Percentiles rank a stretch among this genome's conserved stretches.
Conservation (phyloP, 495 filamentous ascomycete genomes). For the Copromyces sp. region DNA sequence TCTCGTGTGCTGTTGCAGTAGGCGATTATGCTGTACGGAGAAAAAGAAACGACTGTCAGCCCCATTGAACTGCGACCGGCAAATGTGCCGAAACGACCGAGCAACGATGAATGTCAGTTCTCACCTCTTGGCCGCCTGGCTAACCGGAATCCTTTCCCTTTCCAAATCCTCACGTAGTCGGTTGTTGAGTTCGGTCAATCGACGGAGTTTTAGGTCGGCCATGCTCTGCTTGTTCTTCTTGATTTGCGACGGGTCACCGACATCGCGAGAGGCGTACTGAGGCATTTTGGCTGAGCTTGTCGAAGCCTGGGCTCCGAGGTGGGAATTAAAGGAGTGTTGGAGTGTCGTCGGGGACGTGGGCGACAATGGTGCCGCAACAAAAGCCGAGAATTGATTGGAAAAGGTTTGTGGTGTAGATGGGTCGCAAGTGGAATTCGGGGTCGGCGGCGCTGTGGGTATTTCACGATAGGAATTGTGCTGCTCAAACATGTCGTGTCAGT, state of each 20-base stretch:
- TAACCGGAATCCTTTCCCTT: conserved; percentile 86
- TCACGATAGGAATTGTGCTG: conserved; percentile 9
- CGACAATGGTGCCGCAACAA: conserved; percentile 10
- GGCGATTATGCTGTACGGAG: conserved; percentile 64
- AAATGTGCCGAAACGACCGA: neutral
- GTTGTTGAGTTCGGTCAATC: conserved; percentile 91
- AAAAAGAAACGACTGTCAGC: neutral
- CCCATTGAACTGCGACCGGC: neutral
- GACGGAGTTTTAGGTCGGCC: conserved; percentile 92
- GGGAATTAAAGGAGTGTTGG: conserved; percentile 1
- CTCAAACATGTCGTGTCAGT: conserved; percentile 19
- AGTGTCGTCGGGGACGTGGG: conserved; percentile 14
- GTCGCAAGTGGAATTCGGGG: conserved; percentile 9
- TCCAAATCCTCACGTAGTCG: conserved; percentile 92
- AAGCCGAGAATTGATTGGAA: conserved; percentile 9
- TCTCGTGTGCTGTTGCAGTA: conserved; percentile 96
- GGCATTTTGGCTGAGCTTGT: conserved; percentile 33
- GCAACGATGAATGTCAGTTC: conserved; percentile 3
- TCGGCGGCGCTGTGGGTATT: conserved; percentile 8
- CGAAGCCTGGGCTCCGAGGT: conserved; percentile 13
- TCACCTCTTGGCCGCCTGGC: conserved; percentile 86
- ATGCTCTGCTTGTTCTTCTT: conserved; percentile 99
- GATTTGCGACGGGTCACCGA: conserved; percentile 54
- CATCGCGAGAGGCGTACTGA: conserved; percentile 45
- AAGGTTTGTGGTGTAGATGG: conserved; percentile 12